Base-by-base conservation (phyloP, 257 asterid genomes). In the Capsicum baccatum region DNA sequence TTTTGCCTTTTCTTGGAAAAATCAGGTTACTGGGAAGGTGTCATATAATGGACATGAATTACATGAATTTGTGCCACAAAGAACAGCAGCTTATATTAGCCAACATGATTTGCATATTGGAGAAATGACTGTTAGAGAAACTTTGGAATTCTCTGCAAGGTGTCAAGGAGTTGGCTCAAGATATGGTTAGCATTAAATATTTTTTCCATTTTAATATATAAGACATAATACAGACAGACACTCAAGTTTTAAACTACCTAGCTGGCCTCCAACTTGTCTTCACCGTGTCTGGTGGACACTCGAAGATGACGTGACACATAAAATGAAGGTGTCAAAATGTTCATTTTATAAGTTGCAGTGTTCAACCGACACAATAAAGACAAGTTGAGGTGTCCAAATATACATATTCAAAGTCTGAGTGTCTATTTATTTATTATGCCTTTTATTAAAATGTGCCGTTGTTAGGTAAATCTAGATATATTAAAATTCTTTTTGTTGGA, bases 141-240 rank as follows among this genome's bases (percentile, higher is more conserved):
- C 97, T 57, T 85, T 94, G 70, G 92, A 93, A 6, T 92, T 94
- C 80, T 91, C 97, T 0, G 96, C 95, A 9, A 88, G 94, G 83
- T 92, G 96, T 79, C 97, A 94, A 78, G 98, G 98, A 3, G 97
- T 92, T 47, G 98, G 98, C 47, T 88, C 93, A 12, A 91, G 94
- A 52, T 91, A 91, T 60, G 96, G 97, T 94, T 83, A 50, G 95
- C 86, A 84, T 39, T 17, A 17, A 62, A 1, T 39, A 39, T 39
- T 39, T 39, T 39, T 26, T 26, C 33, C 33, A 26, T 26, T 26
- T 26, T 26, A 26, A 26, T 26, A 26, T 26, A 26, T 26, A 26
- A 26, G 26, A 26, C 26, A 26, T 26, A 26, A 26, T 26, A 26
- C 26, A 26, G 33, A 26, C 44, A 39, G 6, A 39, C 44, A 39